Conservation (phyloP, 768 basidiomycete genomes). For the Tricholoma flavovirens region DNA sequence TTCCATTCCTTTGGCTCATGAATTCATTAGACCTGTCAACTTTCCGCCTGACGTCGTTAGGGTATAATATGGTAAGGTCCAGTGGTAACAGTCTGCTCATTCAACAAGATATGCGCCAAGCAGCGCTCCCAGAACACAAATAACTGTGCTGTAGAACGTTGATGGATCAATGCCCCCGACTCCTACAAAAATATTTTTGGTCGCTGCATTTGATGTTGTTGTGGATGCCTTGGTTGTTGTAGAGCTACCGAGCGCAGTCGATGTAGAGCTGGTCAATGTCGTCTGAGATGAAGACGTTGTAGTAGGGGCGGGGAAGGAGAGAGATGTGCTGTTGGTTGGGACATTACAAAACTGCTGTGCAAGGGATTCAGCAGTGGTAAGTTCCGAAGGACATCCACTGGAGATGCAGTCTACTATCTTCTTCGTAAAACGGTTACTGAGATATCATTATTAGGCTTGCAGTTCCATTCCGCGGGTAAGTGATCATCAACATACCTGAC, state of each 20-base stretch:
- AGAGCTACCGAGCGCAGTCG: slow-evolving; percentile 2
- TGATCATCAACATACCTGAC: slow-evolving; percentile 23
- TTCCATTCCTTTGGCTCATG: not conserved
- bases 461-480: not conserved
- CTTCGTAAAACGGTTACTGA: slow-evolving; percentile 29
- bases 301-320: slow-evolving; percentile 18
- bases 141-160: slow-evolving; percentile 3
- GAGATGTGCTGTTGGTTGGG: slow-evolving; percentile 12
- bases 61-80: not conserved
- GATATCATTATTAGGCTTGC: not conserved
- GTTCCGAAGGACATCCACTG: slow-evolving; percentile 29
- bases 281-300: slow-evolving; percentile 3
- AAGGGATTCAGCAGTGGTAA: slow-evolving; percentile 35
- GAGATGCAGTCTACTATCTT: slow-evolving; percentile 34
- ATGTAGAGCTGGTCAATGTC: slow-evolving; percentile 4
- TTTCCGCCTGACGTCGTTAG: not conserved
- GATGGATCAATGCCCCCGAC: not conserved
- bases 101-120: slow-evolving; percentile 6
- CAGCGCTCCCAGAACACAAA: slow-evolving; percentile 7
- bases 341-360: slow-evolving; percentile 43
- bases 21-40: not conserved
- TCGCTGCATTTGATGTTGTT: slow-evolving; percentile 13
- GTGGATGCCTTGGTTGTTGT: slow-evolving; percentile 2
- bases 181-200: not conserved
- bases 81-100: not conserved